phyloP scores from a whole-genome alignment of 305 asterid genomes.

The Nicotiana rustica region DNA sequence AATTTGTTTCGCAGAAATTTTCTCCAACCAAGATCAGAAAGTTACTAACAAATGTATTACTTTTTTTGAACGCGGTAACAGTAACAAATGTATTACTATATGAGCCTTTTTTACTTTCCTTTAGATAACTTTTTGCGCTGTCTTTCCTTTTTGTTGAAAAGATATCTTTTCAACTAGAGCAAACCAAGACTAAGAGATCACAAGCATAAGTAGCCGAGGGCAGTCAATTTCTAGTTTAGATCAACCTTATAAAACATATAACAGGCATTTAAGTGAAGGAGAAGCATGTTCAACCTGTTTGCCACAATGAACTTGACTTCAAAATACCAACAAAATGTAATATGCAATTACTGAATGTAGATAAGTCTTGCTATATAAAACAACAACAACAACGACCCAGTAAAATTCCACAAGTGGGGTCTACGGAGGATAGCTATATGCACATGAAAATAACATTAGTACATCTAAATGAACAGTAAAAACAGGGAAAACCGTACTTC shows the following conservation, averaged over 20 bases:
- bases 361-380: neutral
- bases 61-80: no score
- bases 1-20: neutral
- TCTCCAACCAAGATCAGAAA: neutral
- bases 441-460: neutral
- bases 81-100: neutral
- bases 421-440: neutral
- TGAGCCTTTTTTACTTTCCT: neutral
- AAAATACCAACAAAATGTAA: neutral
- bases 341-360: neutral
- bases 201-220: neutral
- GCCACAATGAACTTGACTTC: neutral
- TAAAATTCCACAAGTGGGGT: no score
- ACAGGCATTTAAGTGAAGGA: neutral
- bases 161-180: neutral
- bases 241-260: neutral
- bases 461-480: neutral
- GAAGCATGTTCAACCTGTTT: neutral
- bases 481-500: neutral
- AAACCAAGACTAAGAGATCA: neutral
- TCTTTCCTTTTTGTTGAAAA: neutral
- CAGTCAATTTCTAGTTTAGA: neutral
- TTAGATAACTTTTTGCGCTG: neutral
- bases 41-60: neutral
- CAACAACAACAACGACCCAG: no score